Conservation (phyloP, 352 stramenopile genomes). For the Globisporangium recalcitrans region DNA sequence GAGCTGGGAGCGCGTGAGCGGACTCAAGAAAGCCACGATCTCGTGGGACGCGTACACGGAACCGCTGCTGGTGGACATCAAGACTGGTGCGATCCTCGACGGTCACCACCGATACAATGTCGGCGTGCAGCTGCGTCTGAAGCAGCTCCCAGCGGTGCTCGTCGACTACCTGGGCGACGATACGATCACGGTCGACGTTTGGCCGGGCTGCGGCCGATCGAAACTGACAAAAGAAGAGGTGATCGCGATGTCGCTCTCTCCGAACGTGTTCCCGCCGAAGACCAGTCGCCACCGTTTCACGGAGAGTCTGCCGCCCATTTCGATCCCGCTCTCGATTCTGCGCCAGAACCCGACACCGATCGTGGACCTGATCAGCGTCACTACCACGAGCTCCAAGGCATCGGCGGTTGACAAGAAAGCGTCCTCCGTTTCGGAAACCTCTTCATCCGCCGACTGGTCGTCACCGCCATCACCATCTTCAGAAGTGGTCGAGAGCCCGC, state of each 20-base stretch:
- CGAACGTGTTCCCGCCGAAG: conserved; percentile 80
- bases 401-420: conserved; percentile 10
- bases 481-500: not conserved
- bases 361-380: conserved; percentile 23
- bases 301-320: conserved; percentile 76
- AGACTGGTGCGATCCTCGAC: conserved; percentile 77
- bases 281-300: conserved; percentile 82
- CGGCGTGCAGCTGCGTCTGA: conserved; percentile 58
- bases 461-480: conserved; percentile 8
- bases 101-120: conserved; percentile 83
- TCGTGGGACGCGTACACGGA: conserved; percentile 81
- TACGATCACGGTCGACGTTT: conserved; percentile 76
- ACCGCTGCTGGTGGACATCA: conserved; percentile 72
- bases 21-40: conserved; percentile 71
- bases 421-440: conserved; percentile 1
- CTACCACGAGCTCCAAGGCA: not conserved
- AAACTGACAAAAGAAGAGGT: conserved; percentile 74
- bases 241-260: conserved; percentile 76
- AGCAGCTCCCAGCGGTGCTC: conserved; percentile 69
- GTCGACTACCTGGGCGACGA: conserved; percentile 77
- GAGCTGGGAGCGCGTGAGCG: conserved; percentile 71
- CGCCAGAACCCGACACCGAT: conserved; percentile 57
- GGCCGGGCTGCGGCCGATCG: conserved; percentile 61
- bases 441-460: not conserved
- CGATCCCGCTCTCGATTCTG: conserved; percentile 68